A percentile compares a stretch with the other conserved stretches of the same genome.
Conservation (phyloP, 1,284 basidiomycete genomes). For the Singerocomus rubriflavus region DNA sequence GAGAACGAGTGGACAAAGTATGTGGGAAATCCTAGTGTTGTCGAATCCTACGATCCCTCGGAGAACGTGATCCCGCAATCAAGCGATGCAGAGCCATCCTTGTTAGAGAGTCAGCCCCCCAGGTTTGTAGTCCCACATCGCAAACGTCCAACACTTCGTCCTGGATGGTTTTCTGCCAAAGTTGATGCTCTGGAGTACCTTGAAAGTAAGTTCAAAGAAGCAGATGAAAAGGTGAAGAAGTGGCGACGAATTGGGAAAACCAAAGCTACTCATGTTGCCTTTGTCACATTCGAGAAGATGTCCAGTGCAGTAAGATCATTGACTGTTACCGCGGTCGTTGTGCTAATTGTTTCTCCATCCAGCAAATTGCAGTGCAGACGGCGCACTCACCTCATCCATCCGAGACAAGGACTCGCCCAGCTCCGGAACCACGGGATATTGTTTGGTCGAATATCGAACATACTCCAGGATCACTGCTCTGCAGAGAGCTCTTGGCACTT, state of each 20-base stretch:
- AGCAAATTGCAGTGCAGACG: conserved; percentile 91
- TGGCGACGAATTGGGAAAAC: conserved; percentile 68
- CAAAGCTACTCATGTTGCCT: conserved; percentile 79
- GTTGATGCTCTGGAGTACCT: conserved; percentile 87
- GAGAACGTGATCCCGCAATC: conserved; percentile 42
- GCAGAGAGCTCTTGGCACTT: conserved; percentile 71
- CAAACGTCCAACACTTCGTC: conserved; percentile 65
- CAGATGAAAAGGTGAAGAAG: conserved; percentile 77
- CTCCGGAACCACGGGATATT: conserved; percentile 95
- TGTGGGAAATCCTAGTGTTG: conserved; percentile 87
- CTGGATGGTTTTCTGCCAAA: conserved; percentile 63
- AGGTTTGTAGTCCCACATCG: conserved; percentile 72
- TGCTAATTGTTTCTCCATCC: not conserved
- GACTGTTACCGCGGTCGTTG: not conserved
- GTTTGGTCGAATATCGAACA: conserved; percentile 89
- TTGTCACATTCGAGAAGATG: conserved; percentile 97
- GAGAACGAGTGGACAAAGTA: conserved; percentile 88
- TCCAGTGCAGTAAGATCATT: conserved; percentile 69
- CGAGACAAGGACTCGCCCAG: conserved; percentile 67
- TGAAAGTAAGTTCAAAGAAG: conserved; percentile 71
- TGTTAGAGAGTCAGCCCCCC: conserved; percentile 47
- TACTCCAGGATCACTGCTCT: conserved; percentile 51
- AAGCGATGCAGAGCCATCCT: conserved; percentile 47
- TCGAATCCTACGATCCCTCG: conserved; percentile 70
- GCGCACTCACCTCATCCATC: conserved; percentile 73